A percentile compares a stretch with the other conserved stretches of the same genome.
phyloP scores from a whole-genome alignment of 768 basidiomycete species.

The Crucibulum laeve region DNA sequence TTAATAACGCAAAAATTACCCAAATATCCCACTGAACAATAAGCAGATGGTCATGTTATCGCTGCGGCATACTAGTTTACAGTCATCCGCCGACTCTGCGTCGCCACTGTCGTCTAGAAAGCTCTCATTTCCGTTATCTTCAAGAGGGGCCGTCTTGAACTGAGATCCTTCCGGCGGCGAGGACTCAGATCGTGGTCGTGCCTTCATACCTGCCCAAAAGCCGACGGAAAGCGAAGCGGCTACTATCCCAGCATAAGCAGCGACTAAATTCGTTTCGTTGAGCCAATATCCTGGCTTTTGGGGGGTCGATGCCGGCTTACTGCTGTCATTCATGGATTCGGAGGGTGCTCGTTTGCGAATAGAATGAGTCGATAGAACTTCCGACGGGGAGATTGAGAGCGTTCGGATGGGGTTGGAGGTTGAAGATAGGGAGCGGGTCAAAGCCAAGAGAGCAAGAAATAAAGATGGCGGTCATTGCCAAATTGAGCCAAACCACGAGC shows the following conservation, averaged over 20 bases:
- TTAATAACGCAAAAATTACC: constrained; percentile 13
- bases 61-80: constrained; percentile 44
- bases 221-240: constrained; percentile 34
- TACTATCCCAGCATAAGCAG: constrained; percentile 23
- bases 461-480: too few relatives aligned
- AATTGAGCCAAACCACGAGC: too few relatives aligned
- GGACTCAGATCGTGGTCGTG: constrained; percentile 12
- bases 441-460: too few relatives aligned
- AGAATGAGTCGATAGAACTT: too few relatives aligned
- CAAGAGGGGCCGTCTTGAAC: constrained; percentile 9
- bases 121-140: constrained; percentile 21
- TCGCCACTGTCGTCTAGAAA: background rate
- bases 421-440: too few relatives aligned
- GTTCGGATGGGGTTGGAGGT: too few relatives aligned
- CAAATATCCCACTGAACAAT: background rate
- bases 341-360: too few relatives aligned
- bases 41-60: background rate
- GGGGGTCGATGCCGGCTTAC: too few relatives aligned
- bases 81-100: constrained; percentile 40
- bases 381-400: too few relatives aligned
- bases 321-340: too few relatives aligned
- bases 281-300: too few relatives aligned
- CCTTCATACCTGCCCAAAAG: constrained; percentile 31
- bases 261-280: constrained; percentile 14
- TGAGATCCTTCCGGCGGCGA: constrained; percentile 1